Conservation (phyloP, 208 protist genomes). For the Acanthamoeba triangularis region DNA sequence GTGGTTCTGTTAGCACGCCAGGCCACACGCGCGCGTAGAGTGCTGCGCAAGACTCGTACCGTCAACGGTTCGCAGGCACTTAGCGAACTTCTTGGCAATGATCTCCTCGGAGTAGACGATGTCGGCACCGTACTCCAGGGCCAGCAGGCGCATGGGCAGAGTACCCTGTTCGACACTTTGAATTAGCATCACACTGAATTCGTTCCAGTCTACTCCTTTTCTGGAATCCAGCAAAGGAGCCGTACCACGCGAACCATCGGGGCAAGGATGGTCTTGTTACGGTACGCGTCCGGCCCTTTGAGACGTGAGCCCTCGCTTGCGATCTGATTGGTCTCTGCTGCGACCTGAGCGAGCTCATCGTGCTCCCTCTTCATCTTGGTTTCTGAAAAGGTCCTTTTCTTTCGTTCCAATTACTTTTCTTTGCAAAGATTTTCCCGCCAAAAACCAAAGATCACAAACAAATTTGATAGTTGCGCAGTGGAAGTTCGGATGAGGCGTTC, state of each 20-base stretch:
- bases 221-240: too few species aligned
- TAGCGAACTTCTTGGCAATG: slow-evolving; percentile 95
- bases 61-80: slow-evolving; percentile 90
- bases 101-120: slow-evolving; percentile 98
- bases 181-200: background rate
- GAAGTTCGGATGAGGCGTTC: background rate
- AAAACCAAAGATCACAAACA: too few species aligned
- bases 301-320: background rate
- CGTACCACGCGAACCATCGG: slow-evolving; percentile 96
- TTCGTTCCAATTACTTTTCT: background rate
- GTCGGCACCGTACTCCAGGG: slow-evolving; percentile 95
- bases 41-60: background rate
- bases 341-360: background rate
- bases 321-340: too few species aligned
- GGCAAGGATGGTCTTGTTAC: slow-evolving; percentile 94
- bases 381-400: too few species aligned
- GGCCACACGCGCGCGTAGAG: background rate
- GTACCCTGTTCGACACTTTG: slow-evolving; percentile 79
- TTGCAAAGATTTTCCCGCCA: too few species aligned
- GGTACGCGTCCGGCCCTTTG: slow-evolving; percentile 74
- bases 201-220: too few species aligned
- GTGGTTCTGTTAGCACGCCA: too few species aligned
- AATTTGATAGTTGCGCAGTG: too few species aligned
- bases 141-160: slow-evolving; percentile 96
- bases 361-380: slow-evolving; percentile 34